Conservation (phyloP, 164 flowering plant genomes). For the Annona squamosa region DNA sequence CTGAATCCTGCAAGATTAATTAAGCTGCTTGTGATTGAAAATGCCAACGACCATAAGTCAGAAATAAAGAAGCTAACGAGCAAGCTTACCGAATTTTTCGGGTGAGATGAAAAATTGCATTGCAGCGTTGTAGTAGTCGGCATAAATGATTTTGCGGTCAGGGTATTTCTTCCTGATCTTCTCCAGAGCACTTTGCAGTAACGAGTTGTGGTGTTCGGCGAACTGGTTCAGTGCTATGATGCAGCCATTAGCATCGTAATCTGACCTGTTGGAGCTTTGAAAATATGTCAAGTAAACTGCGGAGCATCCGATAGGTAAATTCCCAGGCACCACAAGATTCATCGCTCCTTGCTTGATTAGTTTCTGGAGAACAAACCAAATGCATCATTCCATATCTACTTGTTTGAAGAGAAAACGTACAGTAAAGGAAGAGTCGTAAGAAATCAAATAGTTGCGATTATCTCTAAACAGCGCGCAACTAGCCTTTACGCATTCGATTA, state of each 20-base stretch:
- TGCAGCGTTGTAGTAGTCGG: constrained; percentile 40
- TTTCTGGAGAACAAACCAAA: constrained; percentile 12
- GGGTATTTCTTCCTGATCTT: constrained; percentile 20
- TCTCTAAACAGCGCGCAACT: too few relatives aligned
- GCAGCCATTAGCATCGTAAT: constrained; percentile 36
- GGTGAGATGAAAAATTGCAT: constrained; percentile 24
- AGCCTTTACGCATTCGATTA: neutral
- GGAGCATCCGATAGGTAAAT: constrained; percentile 30
- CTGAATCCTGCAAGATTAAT: constrained; percentile 10
- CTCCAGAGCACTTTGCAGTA: constrained; percentile 23
- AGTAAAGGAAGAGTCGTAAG: too few relatives aligned
- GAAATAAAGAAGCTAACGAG: neutral
- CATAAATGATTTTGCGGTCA: constrained; percentile 31
- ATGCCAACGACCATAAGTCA: neutral
- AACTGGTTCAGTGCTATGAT: constrained; percentile 26
- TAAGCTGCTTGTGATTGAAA: neutral
- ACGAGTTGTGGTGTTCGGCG: constrained; percentile 23
- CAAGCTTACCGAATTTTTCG: constrained; percentile 6
- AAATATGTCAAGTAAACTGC: constrained; percentile 14
- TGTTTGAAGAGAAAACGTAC: too few relatives aligned
- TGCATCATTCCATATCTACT: too few relatives aligned
- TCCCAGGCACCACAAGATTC: constrained; percentile 34
- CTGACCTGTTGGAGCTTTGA: constrained; percentile 10
- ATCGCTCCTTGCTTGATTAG: constrained; percentile 31
- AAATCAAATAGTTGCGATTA: too few relatives aligned